Base-by-base conservation (phyloP, 352 stramenopile species). In the Phytopythium vexans region DNA sequence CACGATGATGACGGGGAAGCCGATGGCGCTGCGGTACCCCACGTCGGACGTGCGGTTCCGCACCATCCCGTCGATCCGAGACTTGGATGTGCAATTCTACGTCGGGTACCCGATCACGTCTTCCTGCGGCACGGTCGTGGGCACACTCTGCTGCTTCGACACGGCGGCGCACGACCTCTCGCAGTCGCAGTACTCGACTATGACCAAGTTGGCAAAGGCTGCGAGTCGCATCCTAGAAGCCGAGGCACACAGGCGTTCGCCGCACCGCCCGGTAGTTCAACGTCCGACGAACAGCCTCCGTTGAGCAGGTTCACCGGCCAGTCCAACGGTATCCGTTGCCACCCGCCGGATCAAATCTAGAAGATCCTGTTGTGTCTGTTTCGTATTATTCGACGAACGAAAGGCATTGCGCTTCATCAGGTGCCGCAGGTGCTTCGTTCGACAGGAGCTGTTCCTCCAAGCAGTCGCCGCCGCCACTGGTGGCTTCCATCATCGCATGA, bases 1-100 rank as follows among this genome's bases (percentile, higher is more conserved):
- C 45, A 68, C 65, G 0, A 52, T 79, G 4, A 55, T 79, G 49
- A 68, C 60, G 0, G 52, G 48, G 4, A 64, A 62, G 21, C 70
- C 70, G 0, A 60, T 79, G 9, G 27, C 70, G 33, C 51, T 60
- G 4, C 63, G 55, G 6, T 52, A 79, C 21, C 57, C 56, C 4
- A 56, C 75, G 38, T 55, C 70, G 9, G 70, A 79, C 41, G 63
- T 76, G 8, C 70, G 70, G 3, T 70, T 79, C 31, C 64, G 76
- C 10, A 51, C 58, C 32, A 68, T 68, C 2, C 11, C 27, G 37
- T 39, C 52, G 0, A 51, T 64, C 3, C 53, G 64, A 1, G 33
- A 50, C 12, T 21, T 40, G 44, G 14, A 27, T 7, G 54, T 56
- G 15, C 67, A 75, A n/a, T 84, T 82, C 54, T 84, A 87, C 61